Evolutionary conservation across 345 rosid species (phyloP), one percentile per base, ranked within the genome.

Genomic region (Rhodamnia rubescens): DNA sequence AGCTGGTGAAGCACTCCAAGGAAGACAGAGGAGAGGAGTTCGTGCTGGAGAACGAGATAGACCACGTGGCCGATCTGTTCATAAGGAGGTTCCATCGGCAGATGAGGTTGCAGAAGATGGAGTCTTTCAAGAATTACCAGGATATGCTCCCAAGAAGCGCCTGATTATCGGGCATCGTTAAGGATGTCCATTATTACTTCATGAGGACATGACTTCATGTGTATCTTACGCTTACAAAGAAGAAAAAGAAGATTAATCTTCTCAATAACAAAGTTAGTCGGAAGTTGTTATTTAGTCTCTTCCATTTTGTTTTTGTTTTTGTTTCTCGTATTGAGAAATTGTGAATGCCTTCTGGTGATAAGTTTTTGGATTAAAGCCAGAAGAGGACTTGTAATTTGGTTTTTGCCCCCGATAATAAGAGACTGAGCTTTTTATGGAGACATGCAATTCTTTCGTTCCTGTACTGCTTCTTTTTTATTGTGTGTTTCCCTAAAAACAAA

Each of bases 11-110:
- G 89, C 90, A 91, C 9, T 89, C 93, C 2, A 96, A 89, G 87
- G 92, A 92, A 42, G 93, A 91, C 78, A 69, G 47, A 55, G 98
- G 98, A 51, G 93, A 91, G 85, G 95, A 92, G 90, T 96, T 96
- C 89, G 91, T 81, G 53, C 87, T 96, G 84, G 99, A 96, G 88
- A 96, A 94, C 50, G 99, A 96, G 91, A 95, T 96, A 22, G 98
- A 96, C 88, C 89, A 61, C 40, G 94, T 92, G 8, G 98, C 98
- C 0, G 99, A 95, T 15, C 90, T 96, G 90, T 96, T 93, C 87
- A 96, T 96, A n/a, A 88, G 55, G 61, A 90, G 93, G 74, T 95
- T 96, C 83, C 96, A 95, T 75, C 85, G 90, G 8, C 95, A 95
- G 91, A 90, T 94, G 84, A 89, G 91, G 95, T 54, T 96, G 86